Evolutionary conservation across 169 alveolate species (phyloP).

Genomic region (Eimeria maxima): DNA sequence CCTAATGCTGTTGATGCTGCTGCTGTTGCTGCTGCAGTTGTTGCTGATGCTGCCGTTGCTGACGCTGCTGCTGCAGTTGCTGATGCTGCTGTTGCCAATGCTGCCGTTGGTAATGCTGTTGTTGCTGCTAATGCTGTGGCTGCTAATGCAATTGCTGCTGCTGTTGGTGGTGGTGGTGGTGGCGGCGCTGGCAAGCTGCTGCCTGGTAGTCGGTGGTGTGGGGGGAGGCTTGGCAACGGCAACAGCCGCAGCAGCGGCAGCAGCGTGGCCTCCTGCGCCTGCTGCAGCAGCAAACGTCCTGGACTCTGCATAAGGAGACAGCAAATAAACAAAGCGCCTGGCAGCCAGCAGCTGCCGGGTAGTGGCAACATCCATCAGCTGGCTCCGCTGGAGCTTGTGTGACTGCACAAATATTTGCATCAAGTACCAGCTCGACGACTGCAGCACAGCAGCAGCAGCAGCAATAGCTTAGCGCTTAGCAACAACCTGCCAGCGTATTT

Average conservation of each 20-base stretch:
- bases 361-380: not conserved
- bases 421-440: constrained; percentile 15
- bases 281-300: constrained; percentile 25
- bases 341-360: constrained; percentile 56
- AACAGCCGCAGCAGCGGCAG: constrained; percentile 22
- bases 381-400: constrained; percentile 51
- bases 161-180: not conserved
- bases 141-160: too few species aligned
- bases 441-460: too few species aligned
- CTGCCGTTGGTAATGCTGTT: too few species aligned
- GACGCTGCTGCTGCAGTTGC: too few species aligned
- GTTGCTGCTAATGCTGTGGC: too few species aligned
- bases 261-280: not conserved
- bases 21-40: too few species aligned
- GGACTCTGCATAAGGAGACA: constrained; percentile 33
- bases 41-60: too few species aligned
- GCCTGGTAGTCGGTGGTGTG: constrained; percentile 17
- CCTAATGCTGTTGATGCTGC: too few species aligned
- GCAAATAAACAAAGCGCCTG: not conserved
- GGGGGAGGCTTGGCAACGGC: not conserved
- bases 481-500: not conserved
- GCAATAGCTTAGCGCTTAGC: too few species aligned
- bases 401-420: constrained; percentile 21
- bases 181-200: constrained; percentile 31
- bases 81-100: too few species aligned